phyloP scores from a whole-genome alignment of 345 rosid species.

The Linum trigynum region DNA sequence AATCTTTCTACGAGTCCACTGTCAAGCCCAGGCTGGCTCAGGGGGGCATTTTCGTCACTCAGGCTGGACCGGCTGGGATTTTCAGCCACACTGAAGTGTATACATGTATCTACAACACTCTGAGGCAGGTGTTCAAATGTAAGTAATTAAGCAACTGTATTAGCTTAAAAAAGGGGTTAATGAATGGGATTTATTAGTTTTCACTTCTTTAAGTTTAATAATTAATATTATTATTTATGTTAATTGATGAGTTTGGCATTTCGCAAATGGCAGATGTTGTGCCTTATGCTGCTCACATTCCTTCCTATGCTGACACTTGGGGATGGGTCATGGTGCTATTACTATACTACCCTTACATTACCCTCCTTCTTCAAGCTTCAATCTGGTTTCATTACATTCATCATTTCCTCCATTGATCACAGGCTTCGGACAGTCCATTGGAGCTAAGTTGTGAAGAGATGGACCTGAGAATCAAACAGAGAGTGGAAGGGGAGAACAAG shows the following conservation, averaged over 20 bases:
- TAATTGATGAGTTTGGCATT: background rate
- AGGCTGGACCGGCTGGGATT: slow-evolving; percentile 75
- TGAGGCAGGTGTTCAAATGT: slow-evolving; percentile 56
- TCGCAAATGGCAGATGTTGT: slow-evolving; percentile 38
- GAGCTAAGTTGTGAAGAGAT: slow-evolving; percentile 33
- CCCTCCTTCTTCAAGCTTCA: background rate
- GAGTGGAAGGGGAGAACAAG: slow-evolving; percentile 41
- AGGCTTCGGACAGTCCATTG: slow-evolving; percentile 52
- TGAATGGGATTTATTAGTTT: background rate
- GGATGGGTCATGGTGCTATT: slow-evolving; percentile 64
- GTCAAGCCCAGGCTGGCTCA: slow-evolving; percentile 42
- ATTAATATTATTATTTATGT: too few species aligned
- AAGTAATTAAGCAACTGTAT: slow-evolving; percentile 11
- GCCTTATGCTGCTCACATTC: slow-evolving; percentile 54
- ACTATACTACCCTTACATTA: background rate
- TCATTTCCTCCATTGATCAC: background rate
- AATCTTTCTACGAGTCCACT: slow-evolving; percentile 42
- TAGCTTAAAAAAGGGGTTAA: too few species aligned
- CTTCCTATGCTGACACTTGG: slow-evolving; percentile 67
- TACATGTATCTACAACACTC: slow-evolving; percentile 51
- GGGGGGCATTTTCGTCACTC: slow-evolving; percentile 53
- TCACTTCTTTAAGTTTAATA: too few species aligned
- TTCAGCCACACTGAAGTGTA: slow-evolving; percentile 64
- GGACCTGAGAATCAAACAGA: slow-evolving; percentile 38
- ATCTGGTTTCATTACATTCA: background rate